A percentile compares a stretch with the other conserved stretches of the same genome.
phyloP scores from a whole-genome alignment of 78 protist genomes.

The Bigelowiella natans region DNA sequence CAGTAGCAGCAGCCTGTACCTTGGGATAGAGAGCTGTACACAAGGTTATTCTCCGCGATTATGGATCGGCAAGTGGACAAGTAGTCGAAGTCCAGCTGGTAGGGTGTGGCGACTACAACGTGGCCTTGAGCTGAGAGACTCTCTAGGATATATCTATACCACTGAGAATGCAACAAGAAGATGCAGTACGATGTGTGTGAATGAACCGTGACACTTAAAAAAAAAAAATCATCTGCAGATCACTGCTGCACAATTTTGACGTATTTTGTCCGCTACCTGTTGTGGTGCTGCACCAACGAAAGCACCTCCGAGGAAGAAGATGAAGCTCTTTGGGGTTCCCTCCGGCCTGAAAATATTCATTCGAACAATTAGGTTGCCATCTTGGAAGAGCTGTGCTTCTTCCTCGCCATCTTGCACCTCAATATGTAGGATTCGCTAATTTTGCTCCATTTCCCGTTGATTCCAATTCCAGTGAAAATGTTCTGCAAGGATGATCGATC shows the following conservation, averaged over 20 bases:
- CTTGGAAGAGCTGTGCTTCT: too few species aligned
- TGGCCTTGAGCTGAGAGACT: background rate
- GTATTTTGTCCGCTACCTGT: background rate
- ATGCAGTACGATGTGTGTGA: too few species aligned
- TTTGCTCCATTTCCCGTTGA: background rate
- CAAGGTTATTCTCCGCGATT: too few species aligned
- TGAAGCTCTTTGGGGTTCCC: background rate
- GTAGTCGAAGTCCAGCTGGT: background rate
- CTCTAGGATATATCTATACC: background rate
- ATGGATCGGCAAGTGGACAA: too few species aligned
- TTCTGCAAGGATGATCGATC: background rate
- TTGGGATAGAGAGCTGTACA: too few species aligned
- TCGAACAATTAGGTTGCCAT: too few species aligned
- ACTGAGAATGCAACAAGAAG: background rate
- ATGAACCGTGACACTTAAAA: too few species aligned
- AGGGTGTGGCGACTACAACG: background rate
- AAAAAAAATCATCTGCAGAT: too few species aligned
- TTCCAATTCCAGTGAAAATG: background rate
- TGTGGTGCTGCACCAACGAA: background rate
- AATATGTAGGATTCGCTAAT: background rate
- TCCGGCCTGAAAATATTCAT: background rate
- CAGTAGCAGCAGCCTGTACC: too few species aligned
- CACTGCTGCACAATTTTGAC: too few species aligned
- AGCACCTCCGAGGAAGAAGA: background rate
- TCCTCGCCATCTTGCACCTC: too few species aligned